These are phyloP conservation scores for Reticulascus tulasneorum DNA, from an alignment of 2,329 filamentous ascomycete species.

Conservation along the genomic window DNA sequence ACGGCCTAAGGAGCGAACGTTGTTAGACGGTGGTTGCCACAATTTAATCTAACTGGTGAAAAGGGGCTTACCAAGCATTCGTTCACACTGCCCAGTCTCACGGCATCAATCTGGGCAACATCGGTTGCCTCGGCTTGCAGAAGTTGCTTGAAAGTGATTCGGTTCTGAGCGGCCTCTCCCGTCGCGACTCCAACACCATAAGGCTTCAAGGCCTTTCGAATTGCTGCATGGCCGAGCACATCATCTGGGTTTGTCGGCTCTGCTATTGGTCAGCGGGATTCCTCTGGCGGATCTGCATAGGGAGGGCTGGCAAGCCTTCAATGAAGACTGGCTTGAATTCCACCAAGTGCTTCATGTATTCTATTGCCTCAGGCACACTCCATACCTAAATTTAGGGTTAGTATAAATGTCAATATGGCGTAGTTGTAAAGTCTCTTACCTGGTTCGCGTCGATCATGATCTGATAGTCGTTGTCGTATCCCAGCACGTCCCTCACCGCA, in stretches of 20 bases:
- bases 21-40: too few relatives aligned
- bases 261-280: slow-evolving; percentile 25
- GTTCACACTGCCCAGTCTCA: slow-evolving; percentile 65
- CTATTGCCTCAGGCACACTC: slow-evolving; percentile 65
- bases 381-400: slow-evolving; percentile 42
- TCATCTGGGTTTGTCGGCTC: slow-evolving; percentile 67
- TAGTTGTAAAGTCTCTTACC: slow-evolving; percentile 33
- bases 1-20: slow-evolving; percentile 10
- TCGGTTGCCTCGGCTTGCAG: slow-evolving; percentile 60
- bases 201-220: slow-evolving; percentile 58
- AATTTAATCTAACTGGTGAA: not conserved
- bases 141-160: slow-evolving; percentile 69
- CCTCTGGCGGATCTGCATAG: too few relatives aligned
- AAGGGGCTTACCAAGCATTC: slow-evolving; percentile 1
- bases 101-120: slow-evolving; percentile 65
- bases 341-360: slow-evolving; percentile 61
- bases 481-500: slow-evolving; percentile 60
- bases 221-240: slow-evolving; percentile 63
- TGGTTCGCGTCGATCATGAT: slow-evolving; percentile 71
- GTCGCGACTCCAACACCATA: slow-evolving; percentile 63
- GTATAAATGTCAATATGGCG: not conserved
- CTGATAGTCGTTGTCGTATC: slow-evolving; percentile 61
- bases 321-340: slow-evolving; percentile 65
- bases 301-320: slow-evolving; percentile 25
- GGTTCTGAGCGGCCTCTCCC: slow-evolving; percentile 69